These are phyloP conservation scores for Tremellales sp. DNA, from an alignment of 1,284 basidiomycete genomes.

Conservation along the genomic window DNA sequence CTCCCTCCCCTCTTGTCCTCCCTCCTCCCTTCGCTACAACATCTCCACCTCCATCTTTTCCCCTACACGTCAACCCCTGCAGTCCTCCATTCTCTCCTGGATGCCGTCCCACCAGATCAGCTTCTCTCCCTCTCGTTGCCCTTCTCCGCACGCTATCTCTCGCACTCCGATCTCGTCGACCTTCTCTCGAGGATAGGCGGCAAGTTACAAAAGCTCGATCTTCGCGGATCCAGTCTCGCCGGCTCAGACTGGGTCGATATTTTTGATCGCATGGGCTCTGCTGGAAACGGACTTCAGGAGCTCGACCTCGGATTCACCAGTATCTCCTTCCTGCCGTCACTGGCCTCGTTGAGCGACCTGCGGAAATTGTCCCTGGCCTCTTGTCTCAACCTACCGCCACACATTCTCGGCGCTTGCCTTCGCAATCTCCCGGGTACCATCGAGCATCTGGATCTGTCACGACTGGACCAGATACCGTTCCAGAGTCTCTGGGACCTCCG, in stretches of 20 bases:
- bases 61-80: slow-evolving; percentile 6
- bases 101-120: slow-evolving; percentile 17
- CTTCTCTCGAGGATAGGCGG: slow-evolving; percentile 19
- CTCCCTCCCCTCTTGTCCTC: too few relatives aligned
- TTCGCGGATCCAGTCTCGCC: slow-evolving; percentile 21
- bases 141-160: slow-evolving; percentile 22
- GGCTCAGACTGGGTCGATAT: slow-evolving; percentile 14
- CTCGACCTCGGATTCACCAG: slow-evolving; percentile 31
- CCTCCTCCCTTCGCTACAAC: slow-evolving; percentile 22
- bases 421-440: slow-evolving; percentile 20
- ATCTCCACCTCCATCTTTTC: slow-evolving; percentile 28
- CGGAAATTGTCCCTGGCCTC: slow-evolving; percentile 20
- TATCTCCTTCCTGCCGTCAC: slow-evolving; percentile 19
- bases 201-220: slow-evolving; percentile 26
- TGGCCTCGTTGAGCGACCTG: slow-evolving; percentile 8
- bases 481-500: slow-evolving; percentile 18
- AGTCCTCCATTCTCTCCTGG: slow-evolving; percentile 12
- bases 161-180: slow-evolving; percentile 14
- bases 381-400: slow-evolving; percentile 18
- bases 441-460: slow-evolving; percentile 23
- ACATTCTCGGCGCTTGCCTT: slow-evolving; percentile 17
- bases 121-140: slow-evolving; percentile 25
- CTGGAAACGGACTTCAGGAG: slow-evolving; percentile 14
- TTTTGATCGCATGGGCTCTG: slow-evolving; percentile 11
- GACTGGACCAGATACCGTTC: slow-evolving; percentile 26